phyloP scores from a whole-genome alignment of 768 basidiomycete species.

The Collybia sp. region DNA sequence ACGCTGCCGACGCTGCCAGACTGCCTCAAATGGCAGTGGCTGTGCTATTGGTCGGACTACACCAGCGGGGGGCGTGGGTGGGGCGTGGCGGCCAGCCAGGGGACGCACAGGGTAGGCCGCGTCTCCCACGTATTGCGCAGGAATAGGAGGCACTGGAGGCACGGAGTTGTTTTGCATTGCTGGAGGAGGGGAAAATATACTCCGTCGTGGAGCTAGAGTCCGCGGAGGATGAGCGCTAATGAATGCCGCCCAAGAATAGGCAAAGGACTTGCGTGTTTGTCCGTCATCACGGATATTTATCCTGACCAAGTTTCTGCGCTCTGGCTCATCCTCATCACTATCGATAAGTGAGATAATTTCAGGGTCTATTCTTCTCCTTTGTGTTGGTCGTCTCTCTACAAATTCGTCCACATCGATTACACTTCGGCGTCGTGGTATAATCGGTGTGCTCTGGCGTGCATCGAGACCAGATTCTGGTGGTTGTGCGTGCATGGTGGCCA shows the following conservation, averaged over 20 bases:
- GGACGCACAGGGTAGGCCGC: conserved; percentile 33
- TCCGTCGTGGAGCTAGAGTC: conserved; percentile 4
- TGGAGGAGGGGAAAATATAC: conserved; percentile 41
- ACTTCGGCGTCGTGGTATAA: too few species aligned
- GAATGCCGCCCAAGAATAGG: background rate
- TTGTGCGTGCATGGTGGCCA: too few species aligned
- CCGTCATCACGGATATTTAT: too few species aligned
- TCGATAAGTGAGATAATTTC: conserved; percentile 33
- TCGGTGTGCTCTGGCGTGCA: too few species aligned
- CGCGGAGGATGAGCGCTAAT: conserved; percentile 4
- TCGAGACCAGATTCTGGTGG: too few species aligned
- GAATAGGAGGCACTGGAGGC: conserved; percentile 57
- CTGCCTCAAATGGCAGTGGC: conserved; percentile 49
- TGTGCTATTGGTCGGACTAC: conserved; percentile 45
- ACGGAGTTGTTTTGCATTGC: conserved; percentile 23
- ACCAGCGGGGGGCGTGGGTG: conserved; percentile 23
- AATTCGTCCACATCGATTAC: too few species aligned
- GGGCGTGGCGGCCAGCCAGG: conserved; percentile 18
- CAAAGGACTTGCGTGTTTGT: conserved; percentile 8
- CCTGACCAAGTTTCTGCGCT: conserved; percentile 2
- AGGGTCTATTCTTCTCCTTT: conserved; percentile 8
- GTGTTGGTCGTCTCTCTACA: conserved; percentile 4
- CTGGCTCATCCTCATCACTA: conserved; percentile 31
- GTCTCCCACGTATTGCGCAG: conserved; percentile 26
- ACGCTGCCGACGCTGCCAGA: conserved; percentile 13